Percentiles rank a stretch among this genome's conserved stretches.
These are phyloP conservation scores for Colletotrichum magnum DNA, from an alignment of 2,329 filamentous ascomycete species.

Conservation along the genomic window DNA sequence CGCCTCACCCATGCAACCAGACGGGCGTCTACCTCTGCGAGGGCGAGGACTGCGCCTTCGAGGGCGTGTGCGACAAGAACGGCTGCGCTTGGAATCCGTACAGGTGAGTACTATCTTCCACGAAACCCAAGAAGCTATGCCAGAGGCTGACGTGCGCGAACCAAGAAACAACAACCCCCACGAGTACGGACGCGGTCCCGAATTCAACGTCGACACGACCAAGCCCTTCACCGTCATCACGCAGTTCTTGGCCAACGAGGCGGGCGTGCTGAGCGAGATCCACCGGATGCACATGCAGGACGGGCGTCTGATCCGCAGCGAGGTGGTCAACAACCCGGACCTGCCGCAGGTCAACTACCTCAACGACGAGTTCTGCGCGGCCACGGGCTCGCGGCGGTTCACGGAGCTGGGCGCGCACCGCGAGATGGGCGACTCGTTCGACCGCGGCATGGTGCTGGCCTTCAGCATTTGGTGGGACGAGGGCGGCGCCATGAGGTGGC, in stretches of 20 bases:
- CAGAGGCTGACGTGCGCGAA: not conserved
- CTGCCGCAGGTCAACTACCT: constrained; percentile 53
- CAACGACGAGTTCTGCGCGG: constrained; percentile 54
- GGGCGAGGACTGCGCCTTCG: constrained; percentile 55
- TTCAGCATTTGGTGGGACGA: constrained; percentile 68
- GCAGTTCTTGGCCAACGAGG: constrained; percentile 59
- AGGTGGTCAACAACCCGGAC: constrained; percentile 47
- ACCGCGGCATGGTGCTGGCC: constrained; percentile 65
- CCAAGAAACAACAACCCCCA: constrained; percentile 24
- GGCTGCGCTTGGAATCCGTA: constrained; percentile 63
- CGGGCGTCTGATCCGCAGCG: constrained; percentile 62
- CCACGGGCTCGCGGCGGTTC: constrained; percentile 48
- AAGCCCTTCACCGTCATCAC: constrained; percentile 62
- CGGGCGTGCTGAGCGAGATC: constrained; percentile 58
- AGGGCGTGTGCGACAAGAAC: constrained; percentile 59
- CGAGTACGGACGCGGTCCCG: constrained; percentile 51
- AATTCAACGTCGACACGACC: constrained; percentile 53
- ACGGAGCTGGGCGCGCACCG: constrained; percentile 57
- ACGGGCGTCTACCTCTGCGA: constrained; percentile 60
- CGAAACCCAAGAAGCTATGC: constrained; percentile 24
- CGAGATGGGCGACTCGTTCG: constrained; percentile 61
- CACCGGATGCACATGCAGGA: constrained; percentile 65
- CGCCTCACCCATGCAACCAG: constrained; percentile 64
- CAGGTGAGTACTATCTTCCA: constrained; percentile 40
- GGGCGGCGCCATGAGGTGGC: constrained; percentile 66